phyloP scores from a whole-genome alignment of 176 grass and related monocot genomes.

The Themeda triandra region DNA sequence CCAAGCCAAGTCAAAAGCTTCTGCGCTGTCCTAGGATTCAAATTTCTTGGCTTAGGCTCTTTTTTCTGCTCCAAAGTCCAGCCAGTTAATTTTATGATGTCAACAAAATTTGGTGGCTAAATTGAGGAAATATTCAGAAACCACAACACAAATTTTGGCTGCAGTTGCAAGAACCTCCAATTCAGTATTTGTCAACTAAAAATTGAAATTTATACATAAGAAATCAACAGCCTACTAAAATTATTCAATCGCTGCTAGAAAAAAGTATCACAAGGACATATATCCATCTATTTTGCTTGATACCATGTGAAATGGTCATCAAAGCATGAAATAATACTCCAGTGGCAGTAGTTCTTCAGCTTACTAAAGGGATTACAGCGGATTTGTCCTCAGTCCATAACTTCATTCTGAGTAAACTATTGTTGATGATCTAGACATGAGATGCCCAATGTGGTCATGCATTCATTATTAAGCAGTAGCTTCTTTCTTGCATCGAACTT shows the following conservation, averaged over 20 bases:
- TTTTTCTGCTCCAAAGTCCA: background rate
- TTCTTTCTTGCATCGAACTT: constrained; percentile 21
- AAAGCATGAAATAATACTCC: background rate
- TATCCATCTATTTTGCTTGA: background rate
- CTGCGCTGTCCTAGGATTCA: background rate
- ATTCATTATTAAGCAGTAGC: background rate
- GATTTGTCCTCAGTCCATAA: background rate
- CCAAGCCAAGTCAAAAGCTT: background rate
- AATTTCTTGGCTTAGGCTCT: background rate
- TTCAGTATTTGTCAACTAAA: too few species aligned
- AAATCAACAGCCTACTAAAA: background rate
- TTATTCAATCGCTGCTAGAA: background rate
- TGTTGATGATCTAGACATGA: background rate
- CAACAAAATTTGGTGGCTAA: background rate
- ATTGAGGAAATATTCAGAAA: background rate
- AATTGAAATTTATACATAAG: background rate
- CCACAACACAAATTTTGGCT: background rate
- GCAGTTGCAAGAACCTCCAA: background rate
- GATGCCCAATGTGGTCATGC: background rate
- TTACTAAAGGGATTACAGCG: background rate
- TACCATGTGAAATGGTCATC: background rate
- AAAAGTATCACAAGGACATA: background rate
- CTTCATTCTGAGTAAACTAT: background rate
- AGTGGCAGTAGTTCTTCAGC: background rate
- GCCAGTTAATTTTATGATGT: background rate